Base-by-base conservation (phyloP, 441 rosid genomes). In the Bocquillonia castaneifolia region DNA sequence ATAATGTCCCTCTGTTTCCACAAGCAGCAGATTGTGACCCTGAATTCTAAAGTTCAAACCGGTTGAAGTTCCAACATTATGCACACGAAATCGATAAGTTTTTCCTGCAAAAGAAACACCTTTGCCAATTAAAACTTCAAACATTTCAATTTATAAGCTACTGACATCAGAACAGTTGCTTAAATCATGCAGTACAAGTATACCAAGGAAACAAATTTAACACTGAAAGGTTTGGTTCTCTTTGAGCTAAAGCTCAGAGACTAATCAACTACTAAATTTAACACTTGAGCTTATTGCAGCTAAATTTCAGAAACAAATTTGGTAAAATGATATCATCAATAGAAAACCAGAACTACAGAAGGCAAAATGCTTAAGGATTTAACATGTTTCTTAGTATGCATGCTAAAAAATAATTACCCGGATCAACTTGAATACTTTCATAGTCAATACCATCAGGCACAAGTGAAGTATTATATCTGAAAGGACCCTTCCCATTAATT, bases 401-500 rank as follows among this genome's bases (percentile, higher is more conserved):
- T 17, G 54, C 22, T 62, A 14, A 54, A 70, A 14, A 57, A 10
- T 42, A 3, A 45, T 61, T 72, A 89, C 99, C 95, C 73, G 97
- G 97, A 64, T 85, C 84, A 59, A 89, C 98, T 52, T 78, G 69
- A 75, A 84, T 67, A 51, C 87, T 88, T 80, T 83, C 87, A 72
- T 88, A 80, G 14, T 83, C 80, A 63, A 91, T 86, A 62, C 96
- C 97, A 76, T 86, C 90, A 45, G 92, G 92, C 15, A 93, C 94
- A 40, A 82, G 77, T 64, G 88, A 77, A 55, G 74, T 72, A 74
- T 91, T 93, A 78, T 93, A 91, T 69, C 76, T 71, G 76, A 74
- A 93, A 31, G 98, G 96, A 58, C 98, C 98, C 79, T 86, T 93
- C 60, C 98, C 98, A 63, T 93, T 93, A 59, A 93, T 91, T 45